Evolutionary conservation across 768 basidiomycete genomes (phyloP), one percentile per base, ranked within the genome.

Genomic region (Pulveroboletus frians): DNA sequence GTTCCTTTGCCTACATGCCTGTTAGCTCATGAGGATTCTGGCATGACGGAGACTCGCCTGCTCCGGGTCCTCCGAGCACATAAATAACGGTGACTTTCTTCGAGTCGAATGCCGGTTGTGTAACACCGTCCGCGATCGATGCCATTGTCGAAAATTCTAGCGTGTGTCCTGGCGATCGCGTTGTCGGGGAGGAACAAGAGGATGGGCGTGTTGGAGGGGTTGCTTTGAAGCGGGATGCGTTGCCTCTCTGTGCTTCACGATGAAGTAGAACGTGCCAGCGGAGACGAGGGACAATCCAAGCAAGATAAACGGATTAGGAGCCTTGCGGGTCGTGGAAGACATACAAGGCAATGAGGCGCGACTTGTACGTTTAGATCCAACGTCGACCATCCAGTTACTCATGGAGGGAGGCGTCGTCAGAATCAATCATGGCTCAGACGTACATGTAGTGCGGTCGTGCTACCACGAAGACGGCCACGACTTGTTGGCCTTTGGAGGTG

Each of bases 21-120:
- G 32, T 48, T 39, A 47, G 42, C 52, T 45, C 11, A 23, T n/a
- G 49, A 17, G 27, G 51, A 37, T 17, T 43, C 49, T 27, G 46
- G 60, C 9, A 5, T 15, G n/a, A 37, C 30, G 31, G 29, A 8
- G 23, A 57, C 66, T 71, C 54, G 85, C 94, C 94, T 59, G 93
- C 93, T 43, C 96, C 96, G 17, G 96, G 96, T 1, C 96, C 96
- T 32, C 96, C 96, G 13, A 99, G 84, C 21, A 98, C 94, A 62
- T 89, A 99, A 62, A 98, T 76, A 49, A 99, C 94, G 15, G 79
- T 84, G 59, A 97, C 85, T 54, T 89, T 84, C 40, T 65, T 63
- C 29, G 72, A 67, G 66, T 90, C 82, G 60, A 96, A 95, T 11
- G 23, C 38, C 13, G 63, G 58, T 35, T 29, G 21, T n/a, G 5